phyloP scores from a whole-genome alignment of 805 yeast genomes.

The Kodamaea restingae region DNA sequence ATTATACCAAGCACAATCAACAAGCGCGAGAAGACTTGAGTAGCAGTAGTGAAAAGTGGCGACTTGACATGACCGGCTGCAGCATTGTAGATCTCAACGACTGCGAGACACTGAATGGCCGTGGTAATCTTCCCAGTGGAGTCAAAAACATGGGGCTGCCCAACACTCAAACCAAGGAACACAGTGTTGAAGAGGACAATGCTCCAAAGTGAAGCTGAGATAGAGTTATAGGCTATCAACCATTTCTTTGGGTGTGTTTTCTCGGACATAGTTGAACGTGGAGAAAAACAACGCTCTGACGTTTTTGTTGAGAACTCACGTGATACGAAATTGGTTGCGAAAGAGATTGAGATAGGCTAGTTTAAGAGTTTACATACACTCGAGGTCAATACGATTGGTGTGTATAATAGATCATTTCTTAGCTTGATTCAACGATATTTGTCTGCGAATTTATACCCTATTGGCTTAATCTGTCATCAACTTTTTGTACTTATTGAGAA shows the following conservation, averaged over 20 bases:
- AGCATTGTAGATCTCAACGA: slow-evolving; percentile 78
- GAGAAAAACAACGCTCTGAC: slow-evolving; percentile 6
- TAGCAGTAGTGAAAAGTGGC: slow-evolving; percentile 75
- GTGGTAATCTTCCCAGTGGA: slow-evolving; percentile 58
- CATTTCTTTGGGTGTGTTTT: slow-evolving; percentile 27
- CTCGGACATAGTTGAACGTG: slow-evolving; percentile 1
- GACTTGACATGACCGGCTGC: slow-evolving; percentile 77
- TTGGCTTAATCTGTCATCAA: background rate
- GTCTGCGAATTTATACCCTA: too few species aligned
- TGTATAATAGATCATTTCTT: too few species aligned
- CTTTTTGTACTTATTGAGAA: slow-evolving; percentile 15
- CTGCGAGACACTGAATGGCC: slow-evolving; percentile 70
- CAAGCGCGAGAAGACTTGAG: slow-evolving; percentile 85
- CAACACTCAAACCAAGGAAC: slow-evolving; percentile 34
- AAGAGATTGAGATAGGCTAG: too few species aligned
- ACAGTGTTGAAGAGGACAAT: slow-evolving; percentile 38
- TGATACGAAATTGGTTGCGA: background rate
- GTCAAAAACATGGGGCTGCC: slow-evolving; percentile 64
- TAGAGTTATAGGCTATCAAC: slow-evolving; percentile 40
- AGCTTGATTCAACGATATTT: too few species aligned
- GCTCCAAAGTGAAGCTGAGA: slow-evolving; percentile 41
- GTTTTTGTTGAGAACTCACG: slow-evolving; percentile 5
- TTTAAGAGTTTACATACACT: too few species aligned
- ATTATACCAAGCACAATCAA: slow-evolving; percentile 81
- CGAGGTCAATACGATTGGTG: too few species aligned